Percentiles rank a stretch among this genome's conserved stretches.
Evolutionary conservation across 495 filamentous ascomycete species (phyloP).

Genomic region (Aspergillus ellipticus): DNA sequence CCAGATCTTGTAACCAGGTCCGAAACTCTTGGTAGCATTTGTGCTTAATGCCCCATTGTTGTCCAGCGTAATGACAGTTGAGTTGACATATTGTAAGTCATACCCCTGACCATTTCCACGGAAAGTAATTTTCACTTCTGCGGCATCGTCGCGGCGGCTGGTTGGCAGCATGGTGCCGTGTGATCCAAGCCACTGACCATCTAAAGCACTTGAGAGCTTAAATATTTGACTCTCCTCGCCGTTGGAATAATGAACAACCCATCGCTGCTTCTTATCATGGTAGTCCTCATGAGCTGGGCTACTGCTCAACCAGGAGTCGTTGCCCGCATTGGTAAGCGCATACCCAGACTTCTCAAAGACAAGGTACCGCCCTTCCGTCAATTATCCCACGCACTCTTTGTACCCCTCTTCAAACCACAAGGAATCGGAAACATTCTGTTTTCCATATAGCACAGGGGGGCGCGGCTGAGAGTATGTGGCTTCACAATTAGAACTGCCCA

Average conservation of each 20-base stretch:
- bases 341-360: slow-evolving; percentile 30
- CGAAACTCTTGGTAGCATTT: neutral
- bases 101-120: slow-evolving; percentile 42
- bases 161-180: slow-evolving; percentile 21
- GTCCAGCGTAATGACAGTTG: slow-evolving; percentile 20
- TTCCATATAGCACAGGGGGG: slow-evolving; percentile 47
- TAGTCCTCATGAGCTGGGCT: slow-evolving; percentile 34
- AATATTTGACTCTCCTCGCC: slow-evolving; percentile 40
- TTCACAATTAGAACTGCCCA: slow-evolving; percentile 43
- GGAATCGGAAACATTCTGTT: slow-evolving; percentile 31
- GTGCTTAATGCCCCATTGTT: slow-evolving; percentile 19
- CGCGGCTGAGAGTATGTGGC: slow-evolving; percentile 28
- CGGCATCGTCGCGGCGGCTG: slow-evolving; percentile 21
- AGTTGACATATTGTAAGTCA: slow-evolving; percentile 30
- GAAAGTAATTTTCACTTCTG: slow-evolving; percentile 36
- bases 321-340: slow-evolving; percentile 29
- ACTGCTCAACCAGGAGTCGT: slow-evolving; percentile 18
- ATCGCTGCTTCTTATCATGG: slow-evolving; percentile 41
- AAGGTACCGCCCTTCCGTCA: slow-evolving; percentile 52
- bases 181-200: slow-evolving; percentile 40
- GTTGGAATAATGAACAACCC: slow-evolving; percentile 45
- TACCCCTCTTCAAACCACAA: slow-evolving; percentile 48
- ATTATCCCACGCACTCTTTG: slow-evolving; percentile 47
- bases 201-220: slow-evolving; percentile 46
- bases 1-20: slow-evolving; percentile 32